phyloP scores from a whole-genome alignment of 768 basidiomycete species.

The Xerocomellus amylosporus region DNA sequence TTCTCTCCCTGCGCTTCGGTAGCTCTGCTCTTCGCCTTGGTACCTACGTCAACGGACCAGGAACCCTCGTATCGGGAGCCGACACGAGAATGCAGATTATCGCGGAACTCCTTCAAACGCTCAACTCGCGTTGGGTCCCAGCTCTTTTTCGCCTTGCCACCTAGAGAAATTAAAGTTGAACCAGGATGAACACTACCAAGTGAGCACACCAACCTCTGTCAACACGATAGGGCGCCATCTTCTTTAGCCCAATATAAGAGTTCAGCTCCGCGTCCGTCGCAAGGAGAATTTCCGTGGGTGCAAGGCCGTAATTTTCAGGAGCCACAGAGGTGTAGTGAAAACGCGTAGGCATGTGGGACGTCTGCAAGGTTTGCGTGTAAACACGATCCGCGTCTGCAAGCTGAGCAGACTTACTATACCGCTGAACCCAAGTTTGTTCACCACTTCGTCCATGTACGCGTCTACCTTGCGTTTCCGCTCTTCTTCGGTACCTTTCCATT shows the following conservation, averaged over 20 bases:
- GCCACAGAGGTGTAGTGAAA: conserved; percentile 86
- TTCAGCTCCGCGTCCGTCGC: conserved; percentile 94
- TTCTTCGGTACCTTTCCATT: conserved; percentile 88
- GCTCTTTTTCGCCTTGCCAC: conserved; percentile 25
- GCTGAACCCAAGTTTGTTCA: conserved; percentile 84
- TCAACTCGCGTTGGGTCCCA: conserved; percentile 67
- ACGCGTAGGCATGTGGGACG: conserved; percentile 85
- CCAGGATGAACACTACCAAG: background rate
- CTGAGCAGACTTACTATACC: conserved; percentile 66
- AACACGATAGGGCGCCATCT: conserved; percentile 85
- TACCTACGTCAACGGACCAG: conserved; percentile 16
- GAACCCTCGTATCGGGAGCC: conserved; percentile 17
- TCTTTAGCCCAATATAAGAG: conserved; percentile 84
- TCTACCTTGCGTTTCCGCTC: conserved; percentile 82
- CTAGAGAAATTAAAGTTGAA: conserved; percentile 6
- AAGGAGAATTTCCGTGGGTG: conserved; percentile 82
- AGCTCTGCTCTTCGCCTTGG: conserved; percentile 4
- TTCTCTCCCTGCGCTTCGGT: conserved; percentile 21
- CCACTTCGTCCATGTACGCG: conserved; percentile 88
- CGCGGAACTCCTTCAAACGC: conserved; percentile 70
- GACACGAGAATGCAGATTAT: conserved; percentile 49
- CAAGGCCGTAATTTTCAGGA: conserved; percentile 62
- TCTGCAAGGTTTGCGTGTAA: conserved; percentile 43
- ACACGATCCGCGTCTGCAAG: background rate
- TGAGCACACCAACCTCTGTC: conserved; percentile 34